A percentile compares a stretch with the other conserved stretches of the same genome.
Conservation (phyloP, 169 alveolate species). For the Eimeria tenella region DNA sequence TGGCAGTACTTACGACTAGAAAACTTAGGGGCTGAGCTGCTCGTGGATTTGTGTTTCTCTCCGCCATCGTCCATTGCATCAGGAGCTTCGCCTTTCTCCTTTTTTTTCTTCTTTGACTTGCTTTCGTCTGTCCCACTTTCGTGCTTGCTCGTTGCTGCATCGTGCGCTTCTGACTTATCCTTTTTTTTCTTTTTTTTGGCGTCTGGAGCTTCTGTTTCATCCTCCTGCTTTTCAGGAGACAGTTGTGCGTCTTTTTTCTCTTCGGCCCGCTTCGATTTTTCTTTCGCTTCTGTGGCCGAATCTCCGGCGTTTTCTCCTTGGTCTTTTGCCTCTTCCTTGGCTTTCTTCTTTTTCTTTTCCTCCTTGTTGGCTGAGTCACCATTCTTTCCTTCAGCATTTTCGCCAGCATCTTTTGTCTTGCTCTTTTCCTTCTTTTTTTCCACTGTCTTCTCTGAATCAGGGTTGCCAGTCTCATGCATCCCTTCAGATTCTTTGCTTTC, state of each 20-base stretch:
- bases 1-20: conserved; percentile 25
- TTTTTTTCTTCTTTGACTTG: conserved; percentile 52
- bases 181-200: conserved; percentile 47
- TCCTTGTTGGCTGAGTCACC: background rate
- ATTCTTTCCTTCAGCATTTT: background rate
- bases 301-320: background rate
- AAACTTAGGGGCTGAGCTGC: conserved; percentile 10
- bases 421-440: conserved; percentile 14
- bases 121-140: conserved; percentile 8
- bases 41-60: background rate
- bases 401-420: conserved; percentile 29
- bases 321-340: background rate
- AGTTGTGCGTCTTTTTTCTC: background rate
- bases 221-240: background rate
- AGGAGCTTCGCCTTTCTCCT: background rate
- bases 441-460: background rate
- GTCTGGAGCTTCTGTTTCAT: background rate
- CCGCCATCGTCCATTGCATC: conserved; percentile 18
- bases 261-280: background rate
- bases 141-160: background rate
- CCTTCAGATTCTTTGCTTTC: background rate
- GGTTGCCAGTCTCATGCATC: background rate
- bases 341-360: conserved; percentile 6
- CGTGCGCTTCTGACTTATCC: conserved; percentile 6
- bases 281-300: background rate